Evolutionary conservation across 2,329 filamentous ascomycete species (phyloP), one percentile per base, ranked within the genome.

Genomic region (Ophiostoma pallidulum): DNA sequence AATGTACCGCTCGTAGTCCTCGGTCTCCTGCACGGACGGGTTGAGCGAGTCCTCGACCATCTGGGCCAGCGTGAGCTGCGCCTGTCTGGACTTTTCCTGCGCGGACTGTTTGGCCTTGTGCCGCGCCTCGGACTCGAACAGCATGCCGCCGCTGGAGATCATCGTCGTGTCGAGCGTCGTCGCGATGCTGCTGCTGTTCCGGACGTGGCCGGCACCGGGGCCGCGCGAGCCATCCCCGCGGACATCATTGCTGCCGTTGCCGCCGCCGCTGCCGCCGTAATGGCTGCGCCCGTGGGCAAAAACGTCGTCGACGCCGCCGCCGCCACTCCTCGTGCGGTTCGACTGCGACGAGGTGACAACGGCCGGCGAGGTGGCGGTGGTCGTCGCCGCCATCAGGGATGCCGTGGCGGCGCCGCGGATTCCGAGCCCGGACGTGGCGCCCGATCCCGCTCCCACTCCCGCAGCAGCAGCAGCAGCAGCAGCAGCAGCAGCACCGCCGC

Each of bases 1-100:
- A 55, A 98, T 81, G 64, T 97, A 98, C 20, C 84, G 80, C 50
- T 82, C 77, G 62, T 98, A 98, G 62, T 97, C 92, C 40, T 84
- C 81, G 20, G 81, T 79, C 67, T 97, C 91, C 33, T 78, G 75
- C 32, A 98, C 86, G 1, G 80, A 82, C 1, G 92, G 92, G 55
- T 95, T 85, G 38, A 97, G 74, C 5, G 87, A 92, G 61, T 90
- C 85, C 45, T 82, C 75, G 38, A 96, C 84, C 42, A 95, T 83
- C 59, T 94, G 84, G 16, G 84, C 84, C 41, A 96, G 84, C 0
- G 87, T 94, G 83, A 86, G 90, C 62, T 95, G 88, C 13, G 87
- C 84, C 48, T 85, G 84, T 32, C 84, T 85, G 24, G 82, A 78
- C 66, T 94, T 94, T 58, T 94, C 85, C 4, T 82, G 72, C 0